Base-by-base conservation (phyloP, 2,329 filamentous ascomycete genomes). In the Alternaria burnsii region DNA sequence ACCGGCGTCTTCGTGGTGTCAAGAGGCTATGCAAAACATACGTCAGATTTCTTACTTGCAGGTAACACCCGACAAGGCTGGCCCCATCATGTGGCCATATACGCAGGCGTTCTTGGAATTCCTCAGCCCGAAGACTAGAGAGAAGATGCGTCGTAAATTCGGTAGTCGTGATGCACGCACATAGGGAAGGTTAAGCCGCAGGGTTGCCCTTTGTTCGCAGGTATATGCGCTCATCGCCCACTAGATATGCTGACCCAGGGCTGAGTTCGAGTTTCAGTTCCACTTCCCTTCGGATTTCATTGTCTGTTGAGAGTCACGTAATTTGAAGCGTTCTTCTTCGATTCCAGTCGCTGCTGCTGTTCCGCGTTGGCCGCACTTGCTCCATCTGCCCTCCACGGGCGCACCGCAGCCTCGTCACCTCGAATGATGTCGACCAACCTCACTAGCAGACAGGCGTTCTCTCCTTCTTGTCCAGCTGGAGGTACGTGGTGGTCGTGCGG, bases 401-500 rank as follows among this genome's bases (percentile, higher is more conserved):
- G 26, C 24, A 20, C 30, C 16, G 10, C 46, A 38, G 47, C 40
- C 47, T 46, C 16, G 11, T 52, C 16, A 18, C 9, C 3, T 14
- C 36, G 40, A 11, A 48, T 30, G 24, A 63, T 65, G 59, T 11
- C 52, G 12, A 26, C 34, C n/a, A 52, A 44, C 8, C 44, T 61
- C 12, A n/a, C 20, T 43, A 54, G 43, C 38, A 55, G 67, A 20
- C 64, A 71, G 20, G 47, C 26, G 3, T 72, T 77, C 36, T 70
- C 72, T 1, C 71, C 77, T 24, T 70, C 71, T 0, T 80, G 79
- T 42, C 76, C 78, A 4, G 65, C 30, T 4, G 75, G 72, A 11
- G 76, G 77, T 3, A 62, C 58, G 1, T 80, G 79, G 70, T 76
- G 78, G 57, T 71, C 78, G 16, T 81, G 78, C 55, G 61, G 69